Percentiles rank a stretch among this genome's conserved stretches.
These are phyloP conservation scores for Globisporangium recalcitrans DNA, from an alignment of 352 stramenopile genomes.

Conservation along the genomic window DNA sequence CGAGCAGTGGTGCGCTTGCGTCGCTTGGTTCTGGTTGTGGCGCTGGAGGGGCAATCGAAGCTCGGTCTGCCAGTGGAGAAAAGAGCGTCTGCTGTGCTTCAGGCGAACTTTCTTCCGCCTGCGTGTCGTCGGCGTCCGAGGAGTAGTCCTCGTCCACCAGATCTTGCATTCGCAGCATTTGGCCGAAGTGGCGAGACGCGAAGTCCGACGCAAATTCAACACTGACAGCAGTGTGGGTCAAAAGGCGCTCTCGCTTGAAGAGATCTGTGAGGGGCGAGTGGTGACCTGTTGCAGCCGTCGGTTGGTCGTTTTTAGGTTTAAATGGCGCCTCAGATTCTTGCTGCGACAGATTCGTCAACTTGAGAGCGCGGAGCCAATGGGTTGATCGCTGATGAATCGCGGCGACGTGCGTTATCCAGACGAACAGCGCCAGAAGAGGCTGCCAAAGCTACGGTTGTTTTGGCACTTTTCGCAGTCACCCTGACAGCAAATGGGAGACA, in stretches of 20 bases:
- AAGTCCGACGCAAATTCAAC: neutral
- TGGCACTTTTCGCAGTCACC: neutral
- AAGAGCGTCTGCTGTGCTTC: neutral
- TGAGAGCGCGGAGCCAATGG: neutral
- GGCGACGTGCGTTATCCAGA: neutral
- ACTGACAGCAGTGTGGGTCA: neutral
- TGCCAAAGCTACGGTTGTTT: neutral
- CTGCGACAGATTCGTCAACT: neutral
- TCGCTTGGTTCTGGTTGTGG: neutral
- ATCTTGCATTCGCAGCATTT: slow-evolving; percentile 7
- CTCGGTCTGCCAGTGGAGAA: neutral
- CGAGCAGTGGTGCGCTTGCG: neutral
- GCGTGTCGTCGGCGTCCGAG: neutral
- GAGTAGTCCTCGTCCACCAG: neutral
- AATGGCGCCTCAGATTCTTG: neutral
- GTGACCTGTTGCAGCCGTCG: neutral
- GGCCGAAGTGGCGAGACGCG: neutral
- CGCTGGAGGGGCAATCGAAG: neutral
- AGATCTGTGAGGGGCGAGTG: neutral
- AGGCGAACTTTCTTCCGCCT: neutral
- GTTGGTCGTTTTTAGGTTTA: neutral
- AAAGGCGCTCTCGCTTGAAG: neutral
- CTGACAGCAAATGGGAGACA: neutral
- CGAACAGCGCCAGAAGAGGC: neutral
- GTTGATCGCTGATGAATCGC: neutral